Base-by-base conservation (phyloP, 192 early-diverging fungal species). In the Pilaira anomala region DNA sequence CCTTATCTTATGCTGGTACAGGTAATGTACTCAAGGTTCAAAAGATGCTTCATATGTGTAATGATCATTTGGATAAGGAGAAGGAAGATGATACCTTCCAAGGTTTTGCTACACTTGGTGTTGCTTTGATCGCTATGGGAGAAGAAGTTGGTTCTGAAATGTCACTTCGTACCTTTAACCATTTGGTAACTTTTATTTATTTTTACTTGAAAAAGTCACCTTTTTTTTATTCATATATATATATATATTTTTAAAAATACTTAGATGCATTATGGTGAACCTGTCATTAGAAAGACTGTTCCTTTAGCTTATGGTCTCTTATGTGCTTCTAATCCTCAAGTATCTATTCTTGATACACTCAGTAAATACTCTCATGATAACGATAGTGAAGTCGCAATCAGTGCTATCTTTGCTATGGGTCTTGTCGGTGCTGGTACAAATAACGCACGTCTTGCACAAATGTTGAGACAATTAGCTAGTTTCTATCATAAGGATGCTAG, bases 291-390 rank as follows among this genome's bases (percentile, higher is more conserved):
- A 58, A 86, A 89, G 42, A 80, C 94, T 5, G 97, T 99, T 33
- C 97, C 97, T 29, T 80, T 99, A 39, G 96, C 95, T 12, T 87
- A 98, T 49, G 95, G 93, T 45, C 74, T 99, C 16, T 80, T 97
- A 24, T 99, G 93, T 73, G 93, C 94, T 19, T 98, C 96, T 7
- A 98, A 99, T 76, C 97, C 97, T 56, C 74, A 91, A 12, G 88
- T 97, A 11, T 80, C 86, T 46, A 90, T 99, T 33, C 78, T 99
- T 8, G 97, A 99, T 63, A 92, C 93, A 14, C 83, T 99, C 49
- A 93, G 90, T 81, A 98, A 98, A 78, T 95, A 94, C 74, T 99
- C 97, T 40, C 97, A 99, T 79, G 97, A 99, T 82, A 93, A 93
- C 62, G 97, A 99, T 76, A 76, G 83, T 42, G 90, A 96, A 30